Base-by-base conservation (phyloP, 1,139 yeast species). In the Pichiaceae sp. region DNA sequence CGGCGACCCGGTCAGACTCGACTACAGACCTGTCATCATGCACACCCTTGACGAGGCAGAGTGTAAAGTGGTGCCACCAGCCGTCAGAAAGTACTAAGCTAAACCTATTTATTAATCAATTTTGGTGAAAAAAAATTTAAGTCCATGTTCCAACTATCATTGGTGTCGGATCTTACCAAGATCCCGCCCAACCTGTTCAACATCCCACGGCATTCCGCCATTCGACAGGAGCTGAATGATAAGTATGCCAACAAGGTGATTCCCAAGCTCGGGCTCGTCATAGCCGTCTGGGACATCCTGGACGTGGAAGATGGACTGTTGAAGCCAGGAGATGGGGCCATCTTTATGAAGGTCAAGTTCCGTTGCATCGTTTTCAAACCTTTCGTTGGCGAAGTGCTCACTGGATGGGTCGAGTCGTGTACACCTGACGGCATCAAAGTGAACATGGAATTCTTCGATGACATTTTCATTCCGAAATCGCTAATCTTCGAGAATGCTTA, bases 11-110 rank as follows among this genome's bases (percentile, higher is more conserved):
- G 87, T 86, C 38, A 66, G 62, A 42, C 77, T 91, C 66, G 79
- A 70, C 54, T 91, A 91, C 81, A 84, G 98, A 77, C 70, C 71
- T 43, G 97, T 91, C 54, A 75, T 85, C 55, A 70, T 70, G 50
- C 70, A 78, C 43, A 91, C 98, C 36, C 73, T 91, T 63, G 97
- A 91, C 62, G 93, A 78, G 64, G 69, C 66, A 47, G 98, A 91
- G 65, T 86, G 96, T 75, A 84, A 87, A 65, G 73, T 95, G 38
- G 96, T 91, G 47, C 97, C 97, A 49, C 97, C 97, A 44, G 94
- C 95, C 43, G 78, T 80, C 68, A 91, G 97, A 76, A 89, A 87
- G 47, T 89, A 89, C 40, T 29, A 29, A n/a, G 31, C 31, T 25
- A 8, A 21, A 6, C 16, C 14, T 7, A 12, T 25, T 14, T 12